Evolutionary conservation across 805 yeast genomes (phyloP).

Genomic region (Schwanniomyces vanrijiae): DNA sequence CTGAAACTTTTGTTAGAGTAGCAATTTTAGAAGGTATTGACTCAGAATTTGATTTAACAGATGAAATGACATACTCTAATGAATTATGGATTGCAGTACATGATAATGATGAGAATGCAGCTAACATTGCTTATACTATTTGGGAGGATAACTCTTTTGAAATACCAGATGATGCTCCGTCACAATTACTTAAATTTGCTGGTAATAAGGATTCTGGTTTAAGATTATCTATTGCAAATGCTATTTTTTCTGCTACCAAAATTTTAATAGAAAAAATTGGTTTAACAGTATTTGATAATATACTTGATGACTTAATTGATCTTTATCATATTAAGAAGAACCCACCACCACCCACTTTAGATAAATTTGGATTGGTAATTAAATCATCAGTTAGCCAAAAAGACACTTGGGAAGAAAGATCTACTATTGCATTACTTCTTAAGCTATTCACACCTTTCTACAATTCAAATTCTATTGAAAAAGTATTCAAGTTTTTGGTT

Average conservation of each 20-base stretch:
- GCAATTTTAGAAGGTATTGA: constrained; percentile 83
- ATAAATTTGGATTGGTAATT: constrained; percentile 76
- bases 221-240: constrained; percentile 69
- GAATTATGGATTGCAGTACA: constrained; percentile 80
- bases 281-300: constrained; percentile 23
- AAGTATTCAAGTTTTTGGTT: constrained; percentile 63
- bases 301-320: constrained; percentile 47
- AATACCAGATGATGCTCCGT: constrained; percentile 46
- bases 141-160: constrained; percentile 77
- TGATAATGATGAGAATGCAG: constrained; percentile 64
- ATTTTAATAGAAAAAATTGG: constrained; percentile 20
- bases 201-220: constrained; percentile 62
- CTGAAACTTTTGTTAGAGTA: constrained; percentile 70
- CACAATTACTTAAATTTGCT: constrained; percentile 48
- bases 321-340: constrained; percentile 60
- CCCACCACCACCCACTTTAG: constrained; percentile 77
- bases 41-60: constrained; percentile 69
- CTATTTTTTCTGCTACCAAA: constrained; percentile 61
- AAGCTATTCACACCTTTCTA: constrained; percentile 55
- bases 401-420: constrained; percentile 83
- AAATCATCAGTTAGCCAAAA: constrained; percentile 58
- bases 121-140: constrained; percentile 71
- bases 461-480: constrained; percentile 38
- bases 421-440: constrained; percentile 74
- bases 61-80: constrained; percentile 46